A percentile compares a stretch with the other conserved stretches of the same genome.
These are phyloP conservation scores for Apiospora malaysiana DNA, from an alignment of 2,329 filamentous ascomycete species.

Conservation along the genomic window DNA sequence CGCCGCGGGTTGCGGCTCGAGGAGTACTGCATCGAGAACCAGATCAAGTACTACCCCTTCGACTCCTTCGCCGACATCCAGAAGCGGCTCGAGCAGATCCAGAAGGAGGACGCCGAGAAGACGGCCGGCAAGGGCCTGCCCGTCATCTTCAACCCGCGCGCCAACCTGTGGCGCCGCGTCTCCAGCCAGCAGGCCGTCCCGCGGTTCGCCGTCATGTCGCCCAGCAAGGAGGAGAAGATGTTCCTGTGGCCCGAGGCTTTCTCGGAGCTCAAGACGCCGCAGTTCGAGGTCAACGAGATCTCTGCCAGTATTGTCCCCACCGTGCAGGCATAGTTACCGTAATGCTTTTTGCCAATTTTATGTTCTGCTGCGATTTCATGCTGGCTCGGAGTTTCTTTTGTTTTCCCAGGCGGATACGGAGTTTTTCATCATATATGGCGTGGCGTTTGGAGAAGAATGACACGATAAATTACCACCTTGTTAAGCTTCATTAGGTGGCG, in stretches of 20 bases:
- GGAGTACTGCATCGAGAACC: slow-evolving; percentile 68
- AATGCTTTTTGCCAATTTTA: not conserved
- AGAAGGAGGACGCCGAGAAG: slow-evolving; percentile 63
- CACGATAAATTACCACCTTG: not conserved
- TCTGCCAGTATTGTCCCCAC: slow-evolving; percentile 6
- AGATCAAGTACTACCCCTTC: slow-evolving; percentile 65
- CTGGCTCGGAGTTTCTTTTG: slow-evolving; percentile 9
- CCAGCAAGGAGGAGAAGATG: slow-evolving; percentile 64
- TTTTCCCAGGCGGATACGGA: not conserved
- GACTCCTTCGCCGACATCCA: slow-evolving; percentile 72
- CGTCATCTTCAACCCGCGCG: slow-evolving; percentile 68
- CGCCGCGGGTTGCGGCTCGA: slow-evolving; percentile 68
- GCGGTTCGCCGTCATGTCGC: slow-evolving; percentile 40
- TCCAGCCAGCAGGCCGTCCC: slow-evolving; percentile 62
- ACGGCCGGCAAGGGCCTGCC: slow-evolving; percentile 66
- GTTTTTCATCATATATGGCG: not conserved
- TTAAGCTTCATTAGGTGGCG: not conserved
- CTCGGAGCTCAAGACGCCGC: slow-evolving; percentile 48
- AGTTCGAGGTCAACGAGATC: slow-evolving; percentile 29
- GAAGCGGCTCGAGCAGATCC: slow-evolving; percentile 62
- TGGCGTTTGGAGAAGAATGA: slow-evolving; percentile 19
- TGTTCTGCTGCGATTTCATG: not conserved
- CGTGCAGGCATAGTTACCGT: slow-evolving; percentile 22
- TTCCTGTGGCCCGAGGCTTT: slow-evolving; percentile 68
- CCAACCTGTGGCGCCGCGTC: slow-evolving; percentile 70